These are phyloP conservation scores for Acacia crassicarpa DNA, from an alignment of 306 rosid genomes.

Conservation along the genomic window DNA sequence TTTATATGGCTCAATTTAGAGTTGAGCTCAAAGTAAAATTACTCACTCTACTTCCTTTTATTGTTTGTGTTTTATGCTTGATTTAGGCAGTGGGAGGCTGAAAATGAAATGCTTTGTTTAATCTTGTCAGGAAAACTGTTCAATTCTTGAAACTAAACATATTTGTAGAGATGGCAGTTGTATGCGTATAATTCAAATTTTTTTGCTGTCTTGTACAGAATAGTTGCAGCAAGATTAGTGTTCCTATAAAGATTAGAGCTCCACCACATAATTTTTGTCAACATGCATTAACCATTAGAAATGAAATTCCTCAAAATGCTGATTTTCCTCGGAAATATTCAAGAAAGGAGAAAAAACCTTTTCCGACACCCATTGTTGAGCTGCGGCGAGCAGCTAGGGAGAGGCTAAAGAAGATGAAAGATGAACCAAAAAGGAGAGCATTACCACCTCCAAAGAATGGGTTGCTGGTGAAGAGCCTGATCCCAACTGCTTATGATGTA, in stretches of 20 bases:
- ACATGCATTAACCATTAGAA: slow-evolving; percentile 38
- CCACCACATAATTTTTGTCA: slow-evolving; percentile 33
- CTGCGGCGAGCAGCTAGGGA: slow-evolving; percentile 96
- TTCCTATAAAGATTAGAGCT: slow-evolving; percentile 39
- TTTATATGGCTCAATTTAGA: background rate
- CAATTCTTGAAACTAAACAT: slow-evolving; percentile 10
- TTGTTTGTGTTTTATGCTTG: background rate
- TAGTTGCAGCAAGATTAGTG: slow-evolving; percentile 31
- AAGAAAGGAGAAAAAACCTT: slow-evolving; percentile 86
- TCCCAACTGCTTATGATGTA: slow-evolving; percentile 73
- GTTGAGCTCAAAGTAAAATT: background rate
- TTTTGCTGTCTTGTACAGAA: slow-evolving; percentile 31
- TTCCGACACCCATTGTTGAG: slow-evolving; percentile 78
- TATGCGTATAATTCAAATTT: background rate
- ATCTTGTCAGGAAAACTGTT: background rate
- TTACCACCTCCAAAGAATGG: slow-evolving; percentile 82
- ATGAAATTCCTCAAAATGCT: slow-evolving; percentile 77
- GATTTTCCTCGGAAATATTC: slow-evolving; percentile 76
- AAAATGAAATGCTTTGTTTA: slow-evolving; percentile 1
- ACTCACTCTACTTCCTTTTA: background rate
- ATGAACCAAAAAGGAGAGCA: slow-evolving; percentile 62
- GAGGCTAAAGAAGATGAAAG: slow-evolving; percentile 74
- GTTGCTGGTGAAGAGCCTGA: slow-evolving; percentile 71
- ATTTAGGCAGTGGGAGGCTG: background rate
- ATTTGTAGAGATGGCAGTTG: background rate